Base-by-base conservation (phyloP, 2,329 filamentous ascomycete genomes). In the Cladosporium sp. region DNA sequence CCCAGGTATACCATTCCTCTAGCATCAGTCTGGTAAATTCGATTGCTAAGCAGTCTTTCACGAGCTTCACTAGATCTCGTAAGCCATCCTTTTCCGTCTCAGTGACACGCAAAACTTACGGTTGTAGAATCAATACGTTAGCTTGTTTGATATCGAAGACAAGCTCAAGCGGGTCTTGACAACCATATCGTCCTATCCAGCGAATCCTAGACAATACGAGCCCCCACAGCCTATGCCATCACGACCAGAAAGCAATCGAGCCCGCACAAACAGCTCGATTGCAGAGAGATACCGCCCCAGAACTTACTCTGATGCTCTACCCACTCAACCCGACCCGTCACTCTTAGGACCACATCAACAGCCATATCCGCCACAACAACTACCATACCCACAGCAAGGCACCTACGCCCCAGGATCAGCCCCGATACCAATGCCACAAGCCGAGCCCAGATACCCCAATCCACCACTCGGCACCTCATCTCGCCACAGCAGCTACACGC, bases 291-390 rank as follows among this genome's bases (percentile, higher is more conserved):
- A 50, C 22, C 47, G 47, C 3, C 40, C 47, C 7, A 19, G 47
- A 17, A 39, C 47, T 12, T 50, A 50, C 41, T 50, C 47, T 6
- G 24, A 50, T 13, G 39, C 47, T 8, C 40, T 40, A 27, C 40
- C 40, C 13, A 30, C 20, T 12, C 47, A 50, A 18, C 40, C 47
- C 29, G 36, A 50, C 27, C 47, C 40, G 6, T 24, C 29, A 5
- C 36, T 50, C 5, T 40, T 44, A 18, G 47, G 47, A 5, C 47
- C 47, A 19, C 18, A 50, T 15, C 47, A 50, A 38, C 20, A 37
- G n/a, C 47, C 47, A 1, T 50, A 38, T 27, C 34, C 47, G 9
- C 40, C 30, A 50, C 29, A 43, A 6, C 37, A 41, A 24, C 4
- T 22, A 40, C 15, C 17, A 4, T 44, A 43, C 41, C 24, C 41